phyloP scores from a whole-genome alignment of 306 rosid genomes.

The Cyclanthera cordifolia region DNA sequence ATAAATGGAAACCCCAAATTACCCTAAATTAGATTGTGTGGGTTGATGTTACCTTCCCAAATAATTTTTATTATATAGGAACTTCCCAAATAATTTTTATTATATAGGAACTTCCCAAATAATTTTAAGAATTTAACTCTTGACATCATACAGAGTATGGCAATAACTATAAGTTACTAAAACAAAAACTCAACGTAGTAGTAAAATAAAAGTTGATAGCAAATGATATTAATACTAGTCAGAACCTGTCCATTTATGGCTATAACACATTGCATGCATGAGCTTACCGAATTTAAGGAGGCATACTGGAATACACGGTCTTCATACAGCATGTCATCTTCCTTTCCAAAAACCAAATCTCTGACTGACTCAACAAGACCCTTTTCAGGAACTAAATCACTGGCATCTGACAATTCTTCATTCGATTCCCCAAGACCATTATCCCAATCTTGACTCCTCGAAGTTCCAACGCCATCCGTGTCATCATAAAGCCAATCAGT shows the following conservation, averaged over 20 bases:
- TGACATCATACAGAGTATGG: no score
- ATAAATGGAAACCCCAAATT: not conserved
- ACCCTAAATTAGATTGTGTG: not conserved
- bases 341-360: conserved; percentile 36
- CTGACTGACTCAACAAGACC: conserved; percentile 45
- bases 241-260: not conserved
- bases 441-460: conserved; percentile 49
- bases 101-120: no score
- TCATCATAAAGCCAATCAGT: conserved; percentile 72
- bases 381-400: conserved; percentile 25
- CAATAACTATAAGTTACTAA: no score
- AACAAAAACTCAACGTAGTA: no score
- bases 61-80: no score
- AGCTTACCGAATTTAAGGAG: conserved; percentile 66
- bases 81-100: no score
- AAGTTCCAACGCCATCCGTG: conserved; percentile 3
- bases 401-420: conserved; percentile 25
- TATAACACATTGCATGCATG: not conserved
- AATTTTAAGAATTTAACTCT: no score
- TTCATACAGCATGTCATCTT: conserved; percentile 74
- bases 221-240: no score
- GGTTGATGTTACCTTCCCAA: no score
- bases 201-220: no score
- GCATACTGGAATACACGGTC: conserved; percentile 89
- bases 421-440: conserved; percentile 23